phyloP scores from a whole-genome alignment of 2,329 filamentous ascomycete species.

The Arachnomyces sp. region DNA sequence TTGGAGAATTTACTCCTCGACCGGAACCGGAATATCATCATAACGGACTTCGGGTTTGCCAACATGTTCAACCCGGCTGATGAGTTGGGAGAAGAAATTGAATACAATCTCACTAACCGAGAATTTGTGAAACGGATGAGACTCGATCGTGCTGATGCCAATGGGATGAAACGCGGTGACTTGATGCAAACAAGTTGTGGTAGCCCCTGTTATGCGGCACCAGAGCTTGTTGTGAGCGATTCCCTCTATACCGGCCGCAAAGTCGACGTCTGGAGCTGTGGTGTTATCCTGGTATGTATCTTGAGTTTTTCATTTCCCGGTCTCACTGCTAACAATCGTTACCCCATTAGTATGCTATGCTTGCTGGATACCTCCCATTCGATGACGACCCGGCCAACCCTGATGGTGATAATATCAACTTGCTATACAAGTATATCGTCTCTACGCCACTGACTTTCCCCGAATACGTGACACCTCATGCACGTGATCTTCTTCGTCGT shows the following conservation, averaged over 20 bases:
- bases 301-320: neutral
- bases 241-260: conserved; percentile 95
- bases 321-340: neutral
- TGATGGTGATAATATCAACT: conserved; percentile 97
- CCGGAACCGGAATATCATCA: conserved; percentile 97
- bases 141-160: conserved; percentile 68
- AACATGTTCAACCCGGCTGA: conserved; percentile 91
- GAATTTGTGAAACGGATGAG: conserved; percentile 80
- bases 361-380: conserved; percentile 93
- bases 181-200: conserved; percentile 99
- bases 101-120: conserved; percentile 75
- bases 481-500: conserved; percentile 79
- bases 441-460: conserved; percentile 94
- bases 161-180: conserved; percentile 76
- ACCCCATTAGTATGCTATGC: conserved; percentile 86
- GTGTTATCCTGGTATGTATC: conserved; percentile 81
- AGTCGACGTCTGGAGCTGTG: conserved; percentile 98
- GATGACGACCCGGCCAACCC: conserved; percentile 97
- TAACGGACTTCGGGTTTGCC: conserved; percentile 97
- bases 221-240: conserved; percentile 93
- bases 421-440: conserved; percentile 98
- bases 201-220: conserved; percentile 94
- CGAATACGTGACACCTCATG: conserved; percentile 96
- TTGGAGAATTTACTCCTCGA: conserved; percentile 92
- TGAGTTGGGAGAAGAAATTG: conserved; percentile 81